A percentile compares a stretch with the other conserved stretches of the same genome.
Conservation (phyloP, 768 basidiomycete species). For the Termitomyces sp. region DNA sequence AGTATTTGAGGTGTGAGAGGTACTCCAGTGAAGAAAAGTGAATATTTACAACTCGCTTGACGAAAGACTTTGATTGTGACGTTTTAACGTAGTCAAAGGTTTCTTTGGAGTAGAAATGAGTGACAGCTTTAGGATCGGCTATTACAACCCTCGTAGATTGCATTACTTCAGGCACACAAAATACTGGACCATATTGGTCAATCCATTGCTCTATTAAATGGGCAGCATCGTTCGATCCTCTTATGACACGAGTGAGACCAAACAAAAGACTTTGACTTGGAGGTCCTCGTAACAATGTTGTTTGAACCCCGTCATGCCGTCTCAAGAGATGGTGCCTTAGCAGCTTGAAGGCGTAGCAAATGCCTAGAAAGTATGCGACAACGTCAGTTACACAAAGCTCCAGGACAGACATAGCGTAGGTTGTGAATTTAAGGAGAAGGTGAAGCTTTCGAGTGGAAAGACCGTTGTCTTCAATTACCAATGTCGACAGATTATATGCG, state of each 20-base stretch:
- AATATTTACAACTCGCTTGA: constrained; percentile 31
- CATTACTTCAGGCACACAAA: constrained; percentile 28
- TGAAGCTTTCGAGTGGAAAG: neutral
- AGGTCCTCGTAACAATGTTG: constrained; percentile 38
- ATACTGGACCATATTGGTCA: constrained; percentile 41
- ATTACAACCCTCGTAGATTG: constrained; percentile 30
- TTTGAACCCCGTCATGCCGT: constrained; percentile 5
- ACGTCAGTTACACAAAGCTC: constrained; percentile 5
- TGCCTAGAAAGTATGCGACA: neutral
- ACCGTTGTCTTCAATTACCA: no score
- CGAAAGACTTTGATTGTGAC: constrained; percentile 24
- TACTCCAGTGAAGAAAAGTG: neutral
- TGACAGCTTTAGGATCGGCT: constrained; percentile 44
- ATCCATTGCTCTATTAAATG: constrained; percentile 41
- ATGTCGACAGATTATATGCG: no score
- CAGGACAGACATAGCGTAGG: neutral
- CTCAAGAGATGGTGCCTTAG: neutral
- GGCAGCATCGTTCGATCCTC: constrained; percentile 22
- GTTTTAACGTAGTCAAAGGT: constrained; percentile 43
- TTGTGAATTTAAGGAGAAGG: neutral
- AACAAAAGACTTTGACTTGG: constrained; percentile 34
- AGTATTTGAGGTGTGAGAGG: no score
- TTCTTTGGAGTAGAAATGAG: constrained; percentile 46
- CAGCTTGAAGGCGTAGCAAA: constrained; percentile 3
- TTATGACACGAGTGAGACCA: constrained; percentile 28